Base-by-base conservation (phyloP, 768 basidiomycete genomes). In the Agaricus subrufescens region DNA sequence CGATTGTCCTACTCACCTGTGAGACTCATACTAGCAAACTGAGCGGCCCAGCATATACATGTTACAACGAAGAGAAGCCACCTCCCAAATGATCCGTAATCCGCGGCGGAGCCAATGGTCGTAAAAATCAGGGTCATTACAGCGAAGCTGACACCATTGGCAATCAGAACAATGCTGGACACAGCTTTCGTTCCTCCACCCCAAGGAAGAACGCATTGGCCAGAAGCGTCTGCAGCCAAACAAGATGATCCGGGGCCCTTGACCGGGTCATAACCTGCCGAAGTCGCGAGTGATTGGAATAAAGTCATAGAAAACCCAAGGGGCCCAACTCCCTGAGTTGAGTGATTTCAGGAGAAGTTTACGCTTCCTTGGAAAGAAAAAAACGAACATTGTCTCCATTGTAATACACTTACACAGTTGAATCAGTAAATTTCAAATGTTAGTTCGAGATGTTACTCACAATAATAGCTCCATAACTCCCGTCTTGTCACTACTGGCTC, bases 41-140 rank as follows among this genome's bases (percentile, higher is more conserved):
- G 89, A 3, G 89, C 81, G 0, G 72, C 86, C 91, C 91, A 94
- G 58, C 88, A 91, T 37, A 92, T 74, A 44, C 83, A 69, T 0
- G 91, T 93, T 9, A 86, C 67, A 15, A 75, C 75, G 25, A 91
- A 71, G n/a, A 93, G 73, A 8, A 92, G 67, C 88, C 89, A 92
- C 12, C 86, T 82, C 19, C 89, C 89, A 62, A 92, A 90, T 4
- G 71, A 77, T 3, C 86, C 86, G 60, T 88, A 90, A 64, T 90
- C 87, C 0, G 86, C 87, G 3, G 84, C 83, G 23, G 83, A 84
- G 30, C 85, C 84, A 42, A 93, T 83, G 0, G 88, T 90, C 2
- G 90, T 93, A 71, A 93, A 91, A 46, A 92, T 82, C 31, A 79
- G 59, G 0, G 91, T 91, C 89, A 92, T 91, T 15, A 89, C 82